Base-by-base conservation (phyloP, 805 yeast genomes). In the Peterozyma xylosa region DNA sequence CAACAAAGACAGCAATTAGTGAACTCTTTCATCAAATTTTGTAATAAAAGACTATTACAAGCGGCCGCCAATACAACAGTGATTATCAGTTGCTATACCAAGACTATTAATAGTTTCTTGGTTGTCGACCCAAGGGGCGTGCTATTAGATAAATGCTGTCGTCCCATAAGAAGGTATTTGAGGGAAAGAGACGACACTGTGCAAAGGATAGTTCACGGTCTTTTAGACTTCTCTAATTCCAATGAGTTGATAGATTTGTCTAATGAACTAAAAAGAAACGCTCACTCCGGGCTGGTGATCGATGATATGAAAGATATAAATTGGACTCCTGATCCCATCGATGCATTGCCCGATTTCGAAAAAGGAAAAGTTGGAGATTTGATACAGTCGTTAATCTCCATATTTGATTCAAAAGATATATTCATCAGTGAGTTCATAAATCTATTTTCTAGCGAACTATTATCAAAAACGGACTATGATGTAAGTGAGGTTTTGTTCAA, bases 241-340 rank as follows among this genome's bases (percentile, higher is more conserved):
- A 68, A 71, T 42, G 64, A 64, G 32, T 64, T 84, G 29, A 58
- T 66, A 5, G 86, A 79, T 43, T 57, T 87, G 27, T 71, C 82
- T 0, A 63, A 64, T 4, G 83, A 80, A 47, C 62, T 88, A 11
- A 62, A 65, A 42, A 62, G 55, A 11, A 52, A 60, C 5, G 56
- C 53, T 11, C 54, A 59, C 16, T 55, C 36, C 50, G 60, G 15
- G 44, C 49, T 40, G 47, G 55, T 40, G 42, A 54, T 30, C 5
- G 77, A 74, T 37, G 77, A 71, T 35, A 55, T 67, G 40, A 51
- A 66, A 10, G 80, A 74, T 50, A 54, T 78, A 2, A 66, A 73
- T 39, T 87, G 96, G 96, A 59, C 60, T 9, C 96, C 96, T 0
- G 95, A 86, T 52, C 96, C 96, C 0, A 73, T 86, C 13, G 96